phyloP scores from a whole-genome alignment of 768 basidiomycete genomes.

The Hemileccinum rubropunctum region DNA sequence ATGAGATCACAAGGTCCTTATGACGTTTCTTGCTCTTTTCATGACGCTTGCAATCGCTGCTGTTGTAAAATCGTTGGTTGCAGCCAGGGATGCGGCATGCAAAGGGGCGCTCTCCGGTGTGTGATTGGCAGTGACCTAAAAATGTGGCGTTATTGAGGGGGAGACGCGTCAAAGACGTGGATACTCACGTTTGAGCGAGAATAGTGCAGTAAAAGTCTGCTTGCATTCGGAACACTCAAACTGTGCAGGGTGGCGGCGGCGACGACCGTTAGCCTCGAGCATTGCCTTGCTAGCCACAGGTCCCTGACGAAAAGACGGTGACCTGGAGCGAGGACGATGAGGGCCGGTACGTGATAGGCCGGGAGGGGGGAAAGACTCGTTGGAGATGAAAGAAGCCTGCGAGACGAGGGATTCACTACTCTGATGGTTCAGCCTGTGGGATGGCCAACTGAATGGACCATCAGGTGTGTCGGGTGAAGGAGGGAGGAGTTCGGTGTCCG shows the following conservation, averaged over 20 bases:
- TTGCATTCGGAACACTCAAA: conserved; percentile 16
- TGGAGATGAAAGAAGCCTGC: neutral
- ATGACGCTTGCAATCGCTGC: conserved; percentile 33
- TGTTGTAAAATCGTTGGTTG: conserved; percentile 28
- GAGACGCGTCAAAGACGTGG: neutral
- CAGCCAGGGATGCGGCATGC: conserved; percentile 25
- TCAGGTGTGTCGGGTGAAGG: conserved; percentile 20
- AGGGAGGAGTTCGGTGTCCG: conserved; percentile 21
- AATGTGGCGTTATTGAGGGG: conserved; percentile 6
- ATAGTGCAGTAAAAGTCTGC: conserved; percentile 30
- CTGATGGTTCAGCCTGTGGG: neutral
- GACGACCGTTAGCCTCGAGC: conserved; percentile 31
- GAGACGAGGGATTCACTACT: conserved; percentile 10
- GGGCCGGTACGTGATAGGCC: neutral
- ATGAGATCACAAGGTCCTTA: conserved; percentile 13
- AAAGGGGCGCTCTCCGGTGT: conserved; percentile 27
- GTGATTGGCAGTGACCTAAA: conserved; percentile 31
- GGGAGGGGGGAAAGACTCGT: neutral
- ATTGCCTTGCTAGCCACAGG: conserved; percentile 33
- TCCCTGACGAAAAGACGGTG: conserved; percentile 10
- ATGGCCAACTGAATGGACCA: conserved; percentile 2
- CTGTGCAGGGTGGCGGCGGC: conserved; percentile 28
- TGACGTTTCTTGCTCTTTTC: conserved; percentile 34
- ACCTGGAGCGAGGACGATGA: conserved; percentile 18
- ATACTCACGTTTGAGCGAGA: conserved; percentile 33